A percentile compares a stretch with the other conserved stretches of the same genome.
Evolutionary conservation across 2,329 filamentous ascomycete species (phyloP).

Genomic region (Myotisia sp.): DNA sequence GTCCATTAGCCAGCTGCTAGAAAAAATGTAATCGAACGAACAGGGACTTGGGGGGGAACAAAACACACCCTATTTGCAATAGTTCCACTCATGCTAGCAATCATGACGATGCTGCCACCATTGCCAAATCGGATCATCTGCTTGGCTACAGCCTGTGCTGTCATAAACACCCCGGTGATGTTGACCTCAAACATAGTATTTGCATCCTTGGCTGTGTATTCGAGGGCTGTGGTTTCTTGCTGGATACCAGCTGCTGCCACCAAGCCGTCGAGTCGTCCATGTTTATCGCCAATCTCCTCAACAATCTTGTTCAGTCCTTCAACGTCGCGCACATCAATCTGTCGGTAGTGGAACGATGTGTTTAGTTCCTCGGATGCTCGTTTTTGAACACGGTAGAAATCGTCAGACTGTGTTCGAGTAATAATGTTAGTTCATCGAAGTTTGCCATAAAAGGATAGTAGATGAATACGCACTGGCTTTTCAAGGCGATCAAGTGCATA

Average conservation of each 20-base stretch:
- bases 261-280: constrained; percentile 64
- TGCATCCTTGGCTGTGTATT: constrained; percentile 52
- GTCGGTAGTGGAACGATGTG: constrained; percentile 57
- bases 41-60: neutral
- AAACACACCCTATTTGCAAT: constrained; percentile 40
- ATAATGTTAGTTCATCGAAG: neutral
- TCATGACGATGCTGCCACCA: constrained; percentile 47
- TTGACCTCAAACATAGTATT: constrained; percentile 51
- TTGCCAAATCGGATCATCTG: constrained; percentile 38
- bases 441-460: neutral
- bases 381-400: constrained; percentile 52
- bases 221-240: constrained; percentile 68
- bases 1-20: neutral
- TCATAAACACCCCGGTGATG: constrained; percentile 49
- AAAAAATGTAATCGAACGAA: neutral
- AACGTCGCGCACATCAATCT: constrained; percentile 66
- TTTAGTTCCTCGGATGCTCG: constrained; percentile 51
- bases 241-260: constrained; percentile 60
- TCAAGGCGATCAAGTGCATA: constrained; percentile 23
- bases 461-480: constrained; percentile 11
- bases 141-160: constrained; percentile 45
- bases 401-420: constrained; percentile 27
- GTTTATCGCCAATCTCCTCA: constrained; percentile 50
- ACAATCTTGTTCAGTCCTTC: constrained; percentile 52
- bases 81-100: constrained; percentile 49